These are phyloP conservation scores for Tolypocladium paradoxum DNA, from an alignment of 2,329 filamentous ascomycete genomes.

Conservation along the genomic window DNA sequence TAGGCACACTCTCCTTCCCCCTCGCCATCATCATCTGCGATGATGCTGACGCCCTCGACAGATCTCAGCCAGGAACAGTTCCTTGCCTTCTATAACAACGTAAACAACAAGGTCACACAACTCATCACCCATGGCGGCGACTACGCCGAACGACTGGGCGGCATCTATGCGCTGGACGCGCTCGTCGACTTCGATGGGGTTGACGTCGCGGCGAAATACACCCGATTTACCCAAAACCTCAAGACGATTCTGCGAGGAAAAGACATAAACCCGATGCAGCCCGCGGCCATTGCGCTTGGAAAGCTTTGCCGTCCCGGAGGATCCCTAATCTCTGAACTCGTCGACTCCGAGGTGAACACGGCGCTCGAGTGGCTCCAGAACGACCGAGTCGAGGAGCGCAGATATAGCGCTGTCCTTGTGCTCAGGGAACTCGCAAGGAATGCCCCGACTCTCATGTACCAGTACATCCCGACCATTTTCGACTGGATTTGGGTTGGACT, in stretches of 20 bases:
- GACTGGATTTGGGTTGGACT: conserved; percentile 94
- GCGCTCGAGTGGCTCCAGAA: conserved; percentile 95
- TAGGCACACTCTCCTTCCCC: conserved; percentile 15
- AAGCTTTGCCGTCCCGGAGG: conserved; percentile 87
- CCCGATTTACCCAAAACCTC: conserved; percentile 84
- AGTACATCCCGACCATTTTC: conserved; percentile 89
- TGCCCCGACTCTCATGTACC: conserved; percentile 90
- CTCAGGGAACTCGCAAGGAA: conserved; percentile 84
- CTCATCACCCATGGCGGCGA: conserved; percentile 80
- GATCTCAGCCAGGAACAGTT: conserved; percentile 79
- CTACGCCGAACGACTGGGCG: conserved; percentile 79
- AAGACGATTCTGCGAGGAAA: conserved; percentile 81
- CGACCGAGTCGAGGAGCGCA: conserved; percentile 82
- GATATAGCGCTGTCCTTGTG: conserved; percentile 87
- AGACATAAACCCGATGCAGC: conserved; percentile 82
- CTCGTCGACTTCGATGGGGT: conserved; percentile 95
- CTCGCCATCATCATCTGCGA: neutral
- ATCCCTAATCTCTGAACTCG: conserved; percentile 85
- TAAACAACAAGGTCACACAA: conserved; percentile 46
- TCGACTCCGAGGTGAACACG: conserved; percentile 93
- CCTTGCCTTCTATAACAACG: conserved; percentile 41
- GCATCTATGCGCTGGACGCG: conserved; percentile 82
- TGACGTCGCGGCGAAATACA: conserved; percentile 86
- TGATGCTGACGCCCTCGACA: conserved; percentile 16
- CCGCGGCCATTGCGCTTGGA: conserved; percentile 79